These are phyloP conservation scores for Lichtheimia ornata DNA, from an alignment of 371 early-diverging fungal genomes.

Conservation along the genomic window DNA sequence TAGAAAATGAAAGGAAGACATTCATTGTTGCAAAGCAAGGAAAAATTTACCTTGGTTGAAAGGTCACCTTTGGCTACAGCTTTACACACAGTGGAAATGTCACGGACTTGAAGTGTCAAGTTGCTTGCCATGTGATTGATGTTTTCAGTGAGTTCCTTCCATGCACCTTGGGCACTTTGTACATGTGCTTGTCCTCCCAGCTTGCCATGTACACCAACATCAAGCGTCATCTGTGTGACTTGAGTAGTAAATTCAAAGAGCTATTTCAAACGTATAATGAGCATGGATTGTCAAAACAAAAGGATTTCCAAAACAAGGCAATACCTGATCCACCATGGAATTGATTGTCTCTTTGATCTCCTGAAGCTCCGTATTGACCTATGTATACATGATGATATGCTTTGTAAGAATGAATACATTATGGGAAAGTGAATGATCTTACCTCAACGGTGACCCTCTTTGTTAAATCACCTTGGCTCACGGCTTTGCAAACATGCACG, in stretches of 20 bases:
- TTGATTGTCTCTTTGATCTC: constrained; percentile 32
- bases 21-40: background rate
- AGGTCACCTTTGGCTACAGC: constrained; percentile 45
- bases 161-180: constrained; percentile 48
- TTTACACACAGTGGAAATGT: constrained; percentile 24
- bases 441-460: constrained; percentile 52
- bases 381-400: no score
- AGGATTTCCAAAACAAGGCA: background rate
- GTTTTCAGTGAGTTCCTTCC: constrained; percentile 55
- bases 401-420: no score
- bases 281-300: background rate
- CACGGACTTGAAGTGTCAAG: constrained; percentile 27
- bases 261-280: constrained; percentile 8
- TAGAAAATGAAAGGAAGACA: background rate
- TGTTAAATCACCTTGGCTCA: constrained; percentile 68
- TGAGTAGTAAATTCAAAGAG: constrained; percentile 26
- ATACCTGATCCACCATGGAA: constrained; percentile 30
- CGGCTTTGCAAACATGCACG: constrained; percentile 65
- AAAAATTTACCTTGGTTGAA: constrained; percentile 23
- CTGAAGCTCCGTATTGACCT: constrained; percentile 32
- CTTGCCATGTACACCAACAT: constrained; percentile 52
- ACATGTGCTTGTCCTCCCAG: constrained; percentile 45
- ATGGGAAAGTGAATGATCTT: no score
- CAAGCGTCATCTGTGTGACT: constrained; percentile 36
- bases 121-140: constrained; percentile 37